phyloP scores from a whole-genome alignment of 306 rosid species.

The Inga laurina region DNA sequence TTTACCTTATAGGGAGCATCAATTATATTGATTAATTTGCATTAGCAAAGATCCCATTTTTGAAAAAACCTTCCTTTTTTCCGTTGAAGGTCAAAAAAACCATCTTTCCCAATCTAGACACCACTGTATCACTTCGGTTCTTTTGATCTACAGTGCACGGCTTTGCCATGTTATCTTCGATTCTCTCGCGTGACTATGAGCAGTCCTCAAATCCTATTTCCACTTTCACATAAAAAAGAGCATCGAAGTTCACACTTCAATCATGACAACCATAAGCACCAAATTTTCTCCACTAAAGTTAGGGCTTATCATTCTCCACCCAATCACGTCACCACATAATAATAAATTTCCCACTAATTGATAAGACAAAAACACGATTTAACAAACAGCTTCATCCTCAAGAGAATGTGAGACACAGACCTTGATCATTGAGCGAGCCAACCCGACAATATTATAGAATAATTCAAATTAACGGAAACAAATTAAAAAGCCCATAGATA shows the following conservation, averaged over 20 bases:
- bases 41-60: background rate
- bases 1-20: no score
- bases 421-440: constrained; percentile 45
- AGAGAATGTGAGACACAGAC: constrained; percentile 34
- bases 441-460: constrained; percentile 30
- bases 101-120: constrained; percentile 19
- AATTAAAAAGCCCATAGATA: background rate
- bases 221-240: constrained; percentile 45
- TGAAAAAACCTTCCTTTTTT: constrained; percentile 8
- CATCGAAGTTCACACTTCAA: constrained; percentile 60
- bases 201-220: constrained; percentile 40
- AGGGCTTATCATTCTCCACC: constrained; percentile 26
- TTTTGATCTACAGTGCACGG: background rate
- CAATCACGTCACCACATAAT: background rate
- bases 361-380: background rate
- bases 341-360: constrained; percentile 17
- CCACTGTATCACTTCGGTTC: constrained; percentile 7
- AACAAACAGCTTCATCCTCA: constrained; percentile 32
- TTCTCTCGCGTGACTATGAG: constrained; percentile 58
- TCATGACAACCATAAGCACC: constrained; percentile 66
- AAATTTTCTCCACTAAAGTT: constrained; percentile 33
- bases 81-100: background rate
- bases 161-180: constrained; percentile 31
- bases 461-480: constrained; percentile 51
- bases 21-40: background rate